Base-by-base conservation (phyloP, 352 stramenopile species). In the Globisporangium nodosum region DNA sequence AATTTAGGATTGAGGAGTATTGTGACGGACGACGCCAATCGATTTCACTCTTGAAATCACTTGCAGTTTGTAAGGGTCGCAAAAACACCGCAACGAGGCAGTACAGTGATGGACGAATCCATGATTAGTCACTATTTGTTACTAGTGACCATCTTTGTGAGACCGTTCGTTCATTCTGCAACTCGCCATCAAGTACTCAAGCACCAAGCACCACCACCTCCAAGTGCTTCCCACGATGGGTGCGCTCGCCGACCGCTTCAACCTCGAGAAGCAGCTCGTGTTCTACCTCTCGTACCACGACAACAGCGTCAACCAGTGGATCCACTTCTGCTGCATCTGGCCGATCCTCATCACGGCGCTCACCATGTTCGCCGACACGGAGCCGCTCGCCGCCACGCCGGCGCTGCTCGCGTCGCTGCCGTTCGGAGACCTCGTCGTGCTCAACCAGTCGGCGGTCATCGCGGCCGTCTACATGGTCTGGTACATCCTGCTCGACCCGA, bases 201-300 rank as follows among this genome's bases (percentile, higher is more conserved):
- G 42, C 30, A 58, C 3, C 5, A 35, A 7, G 31, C 31, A 35
- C 5, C 31, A 35, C 43, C 3, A 6, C 43, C 15, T 27, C 24
- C 24, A 31, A 27, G 27, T 27, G 24, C 24, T 27, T 27, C 24
- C 24, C 24, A 40, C 8, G 5, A 64, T 64, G 58, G 51, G 51
- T 9, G 24, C 40, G 8, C 42, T 81, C 58, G 58, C 69, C 3
- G 74, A 90, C 30, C 79, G 81, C 63, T 92, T 92, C 60, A 61
- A 90, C 63, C 63, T 94, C 48, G 81, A 94, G 65, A 88, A 90
- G 63, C 83, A 92, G 58, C 64, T 94, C 47, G 73, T 69, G 24
- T 94, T 94, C 73, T 94, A 94, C 68, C 64, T 89, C 39, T 89
- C 79, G 27, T 95, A 95, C 74, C 86, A 95, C 65, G 65, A 83